Base-by-base conservation (phyloP, 768 basidiomycete genomes). In the Cantharellus anzutake region DNA sequence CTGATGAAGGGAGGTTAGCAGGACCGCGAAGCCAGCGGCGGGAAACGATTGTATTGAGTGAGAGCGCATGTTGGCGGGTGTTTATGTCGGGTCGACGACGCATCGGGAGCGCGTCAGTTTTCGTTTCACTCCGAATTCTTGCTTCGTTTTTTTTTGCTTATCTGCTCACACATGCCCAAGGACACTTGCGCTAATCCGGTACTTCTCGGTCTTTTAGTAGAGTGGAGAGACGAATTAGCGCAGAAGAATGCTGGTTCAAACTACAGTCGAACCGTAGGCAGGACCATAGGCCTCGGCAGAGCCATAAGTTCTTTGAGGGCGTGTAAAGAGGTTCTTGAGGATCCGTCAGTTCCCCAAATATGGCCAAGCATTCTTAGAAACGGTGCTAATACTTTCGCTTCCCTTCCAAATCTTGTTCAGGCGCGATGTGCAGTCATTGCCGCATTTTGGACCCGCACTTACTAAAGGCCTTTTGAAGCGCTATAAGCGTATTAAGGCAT, bases 171-270 rank as follows among this genome's bases (percentile, higher is more conserved):
- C 20, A 59, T 59, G 58, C 58, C 58, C 14, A 35, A 41, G 5
- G 58, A 37, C 14, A 11, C 52, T 50, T 59, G 58, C 44, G 58
- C 48, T 7, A 59, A 59, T 53, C 58, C 58, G 5, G 48, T 59
- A 34, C 51, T 59, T 29, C 34, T 59, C 42, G 16, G 42, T n/a
- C 35, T 44, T 20, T 50, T 59, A 20, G 48, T 50, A 37, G 58
- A 59, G 29, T 42, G 44, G 58, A 51, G 38, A 16, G 48, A 48
- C 20, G 58, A 50, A n/a, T 50, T 59, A 7, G 42, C 14, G 20
- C 29, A 55, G 38, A 55, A 37, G 52, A 55, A 55, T 37, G 14
- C 52, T 29, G 20, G 20, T 29, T 29, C 20, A 29, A 29, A 29
- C 20, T 29, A 29, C 20, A 29, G 20, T 29, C 20, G 20, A 29